Evolutionary conservation across 2,329 filamentous ascomycete species (phyloP).

Genomic region (Fusarium tjaetaba): DNA sequence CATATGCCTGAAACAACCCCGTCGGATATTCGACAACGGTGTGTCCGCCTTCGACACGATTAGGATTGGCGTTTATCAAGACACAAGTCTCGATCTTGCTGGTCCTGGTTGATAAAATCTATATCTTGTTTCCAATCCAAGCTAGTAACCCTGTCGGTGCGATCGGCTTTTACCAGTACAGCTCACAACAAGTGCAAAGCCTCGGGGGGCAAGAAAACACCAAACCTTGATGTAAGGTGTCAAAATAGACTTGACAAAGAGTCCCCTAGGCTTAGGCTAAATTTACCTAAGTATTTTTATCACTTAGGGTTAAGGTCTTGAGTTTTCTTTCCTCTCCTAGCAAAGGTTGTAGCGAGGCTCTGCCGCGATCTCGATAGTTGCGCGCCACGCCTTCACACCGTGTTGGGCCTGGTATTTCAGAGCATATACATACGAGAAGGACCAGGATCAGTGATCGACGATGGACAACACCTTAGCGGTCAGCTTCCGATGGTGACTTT

Average conservation of each 20-base stretch:
- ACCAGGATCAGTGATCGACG: constrained; percentile 32
- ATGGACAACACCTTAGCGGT: constrained; percentile 35
- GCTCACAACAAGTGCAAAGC: constrained; percentile 27
- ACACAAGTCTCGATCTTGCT: constrained; percentile 18
- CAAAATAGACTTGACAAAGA: no score
- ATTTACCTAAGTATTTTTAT: no score
- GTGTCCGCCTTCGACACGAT: constrained; percentile 24
- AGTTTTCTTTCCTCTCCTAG: not conserved
- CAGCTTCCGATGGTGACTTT: constrained; percentile 25
- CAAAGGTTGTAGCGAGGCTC: constrained; percentile 18
- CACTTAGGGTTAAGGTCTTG: no score
- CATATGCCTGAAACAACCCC: constrained; percentile 40
- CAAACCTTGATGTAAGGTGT: no score
- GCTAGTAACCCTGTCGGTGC: constrained; percentile 14
- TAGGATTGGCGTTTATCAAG: constrained; percentile 14
- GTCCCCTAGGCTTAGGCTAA: no score
- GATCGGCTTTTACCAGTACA: constrained; percentile 10
- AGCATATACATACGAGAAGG: constrained; percentile 29
- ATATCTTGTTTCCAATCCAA: not conserved
- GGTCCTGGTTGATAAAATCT: constrained; percentile 1
- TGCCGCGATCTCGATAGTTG: constrained; percentile 29
- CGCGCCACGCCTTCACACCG: constrained; percentile 25
- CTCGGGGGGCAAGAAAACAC: no score
- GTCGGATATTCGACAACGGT: constrained; percentile 32
- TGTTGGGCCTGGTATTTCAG: constrained; percentile 1